Conservation (phyloP, 306 rosid genomes). For the Vachellia collinsii region DNA sequence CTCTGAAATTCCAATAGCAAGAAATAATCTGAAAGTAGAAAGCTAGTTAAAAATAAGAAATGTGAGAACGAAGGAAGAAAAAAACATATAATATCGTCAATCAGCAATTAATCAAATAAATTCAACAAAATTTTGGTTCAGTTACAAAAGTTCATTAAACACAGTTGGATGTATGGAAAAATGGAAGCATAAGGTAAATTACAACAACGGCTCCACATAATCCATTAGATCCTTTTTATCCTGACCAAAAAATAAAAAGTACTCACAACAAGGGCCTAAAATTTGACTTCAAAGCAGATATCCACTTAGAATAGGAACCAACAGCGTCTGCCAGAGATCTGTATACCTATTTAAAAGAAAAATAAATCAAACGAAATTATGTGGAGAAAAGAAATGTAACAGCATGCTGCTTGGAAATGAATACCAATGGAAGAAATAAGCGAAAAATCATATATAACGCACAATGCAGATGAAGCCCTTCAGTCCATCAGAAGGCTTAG, state of each 20-base stretch:
- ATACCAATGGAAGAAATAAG: constrained; percentile 35
- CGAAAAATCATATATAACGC: constrained; percentile 40
- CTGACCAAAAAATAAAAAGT: constrained; percentile 34
- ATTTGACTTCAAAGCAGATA: constrained; percentile 72
- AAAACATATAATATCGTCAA: constrained; percentile 10
- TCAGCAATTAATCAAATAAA: constrained; percentile 30
- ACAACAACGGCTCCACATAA: constrained; percentile 10
- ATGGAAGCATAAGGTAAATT: constrained; percentile 24
- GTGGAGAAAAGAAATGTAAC: constrained; percentile 19
- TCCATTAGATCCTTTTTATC: constrained; percentile 13
- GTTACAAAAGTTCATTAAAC: constrained; percentile 15
- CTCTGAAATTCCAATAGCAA: constrained; percentile 87
- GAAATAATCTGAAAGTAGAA: constrained; percentile 76
- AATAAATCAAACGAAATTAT: not conserved
- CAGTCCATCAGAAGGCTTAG: constrained; percentile 72
- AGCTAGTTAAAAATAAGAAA: constrained; percentile 40
- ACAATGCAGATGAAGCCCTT: constrained; percentile 89
- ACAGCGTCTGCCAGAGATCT: constrained; percentile 89
- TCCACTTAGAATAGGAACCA: constrained; percentile 90
- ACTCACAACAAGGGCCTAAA: constrained; percentile 84
- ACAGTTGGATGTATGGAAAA: constrained; percentile 9
- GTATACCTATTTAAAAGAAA: constrained; percentile 59
- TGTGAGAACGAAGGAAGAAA: constrained; percentile 21
- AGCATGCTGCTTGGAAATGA: constrained; percentile 39
- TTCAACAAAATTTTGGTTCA: constrained; percentile 32